Evolutionary conservation across 108 stramenopile genomes (phyloP).

Genomic region (Schizochytrium sp.): DNA sequence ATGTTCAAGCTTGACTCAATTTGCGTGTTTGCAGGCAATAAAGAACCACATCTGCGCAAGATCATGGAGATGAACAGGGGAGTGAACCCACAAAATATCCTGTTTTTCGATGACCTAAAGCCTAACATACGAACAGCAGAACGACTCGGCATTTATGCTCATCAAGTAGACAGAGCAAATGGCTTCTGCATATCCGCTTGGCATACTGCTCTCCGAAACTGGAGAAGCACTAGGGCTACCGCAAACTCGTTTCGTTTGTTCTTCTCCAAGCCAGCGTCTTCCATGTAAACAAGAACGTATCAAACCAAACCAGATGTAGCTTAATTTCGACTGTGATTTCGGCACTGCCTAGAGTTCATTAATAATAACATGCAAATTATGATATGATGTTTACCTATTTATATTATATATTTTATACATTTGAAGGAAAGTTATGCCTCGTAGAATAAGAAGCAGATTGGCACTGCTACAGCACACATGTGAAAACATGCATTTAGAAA

Average conservation of each 20-base stretch:
- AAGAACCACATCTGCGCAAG: not conserved
- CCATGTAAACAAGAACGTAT: too few relatives aligned
- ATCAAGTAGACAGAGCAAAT: not conserved
- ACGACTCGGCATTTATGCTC: not conserved
- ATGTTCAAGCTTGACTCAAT: not conserved
- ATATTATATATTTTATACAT: too few relatives aligned
- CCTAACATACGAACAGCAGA: not conserved
- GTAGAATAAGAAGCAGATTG: too few relatives aligned
- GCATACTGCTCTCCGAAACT: not conserved
- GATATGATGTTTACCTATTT: too few relatives aligned
- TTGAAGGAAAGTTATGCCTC: too few relatives aligned
- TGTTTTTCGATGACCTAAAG: slow-evolving; percentile 31
- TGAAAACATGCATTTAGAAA: not conserved
- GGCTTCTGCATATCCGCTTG: not conserved
- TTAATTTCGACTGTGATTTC: too few relatives aligned
- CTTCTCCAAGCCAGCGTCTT: not conserved
- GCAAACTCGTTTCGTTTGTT: not conserved
- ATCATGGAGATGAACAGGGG: not conserved
- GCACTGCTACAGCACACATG: too few relatives aligned
- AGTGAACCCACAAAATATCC: not conserved
- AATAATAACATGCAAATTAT: too few relatives aligned
- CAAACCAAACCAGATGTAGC: too few relatives aligned
- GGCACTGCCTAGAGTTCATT: too few relatives aligned
- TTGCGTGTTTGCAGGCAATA: slow-evolving; percentile 10
- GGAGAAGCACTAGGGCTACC: not conserved